A percentile compares a stretch with the other conserved stretches of the same genome.
These are phyloP conservation scores for Combretum micranthum DNA, from an alignment of 345 rosid genomes.

Conservation along the genomic window DNA sequence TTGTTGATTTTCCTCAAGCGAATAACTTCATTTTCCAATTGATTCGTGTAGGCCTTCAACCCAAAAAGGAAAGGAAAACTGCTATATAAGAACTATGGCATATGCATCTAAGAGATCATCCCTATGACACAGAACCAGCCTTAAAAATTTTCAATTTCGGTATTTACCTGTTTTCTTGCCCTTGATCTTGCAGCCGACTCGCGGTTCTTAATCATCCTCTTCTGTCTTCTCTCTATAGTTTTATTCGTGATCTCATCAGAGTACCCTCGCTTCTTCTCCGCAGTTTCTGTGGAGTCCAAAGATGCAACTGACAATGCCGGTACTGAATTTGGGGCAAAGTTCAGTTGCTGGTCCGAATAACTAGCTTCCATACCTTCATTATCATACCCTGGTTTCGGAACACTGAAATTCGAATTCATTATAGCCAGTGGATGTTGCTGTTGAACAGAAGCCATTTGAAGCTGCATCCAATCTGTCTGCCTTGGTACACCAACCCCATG, in stretches of 20 bases:
- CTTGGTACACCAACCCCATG: conserved; percentile 4
- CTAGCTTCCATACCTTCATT: neutral
- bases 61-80: neutral
- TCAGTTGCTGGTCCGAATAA: neutral
- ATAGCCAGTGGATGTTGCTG: too few relatives aligned
- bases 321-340: neutral
- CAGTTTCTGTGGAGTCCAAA: neutral
- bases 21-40: conserved; percentile 14
- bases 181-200: conserved; percentile 36
- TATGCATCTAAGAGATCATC: neutral
- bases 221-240: conserved; percentile 9
- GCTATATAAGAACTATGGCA: neutral
- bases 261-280: conserved; percentile 9
- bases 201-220: conserved; percentile 23
- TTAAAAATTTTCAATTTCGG: neutral
- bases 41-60: conserved; percentile 15
- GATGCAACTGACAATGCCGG: neutral
- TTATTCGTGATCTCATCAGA: conserved; percentile 5
- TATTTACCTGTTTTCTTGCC: conserved; percentile 21
- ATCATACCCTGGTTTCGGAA: neutral
- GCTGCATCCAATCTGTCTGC: conserved; percentile 11
- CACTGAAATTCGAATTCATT: conserved; percentile 1
- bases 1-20: conserved; percentile 8
- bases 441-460: neutral
- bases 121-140: neutral